A percentile compares a stretch with the other conserved stretches of the same genome.
phyloP scores from a whole-genome alignment of 768 basidiomycete species.

The Rhodotorula graminis region DNA sequence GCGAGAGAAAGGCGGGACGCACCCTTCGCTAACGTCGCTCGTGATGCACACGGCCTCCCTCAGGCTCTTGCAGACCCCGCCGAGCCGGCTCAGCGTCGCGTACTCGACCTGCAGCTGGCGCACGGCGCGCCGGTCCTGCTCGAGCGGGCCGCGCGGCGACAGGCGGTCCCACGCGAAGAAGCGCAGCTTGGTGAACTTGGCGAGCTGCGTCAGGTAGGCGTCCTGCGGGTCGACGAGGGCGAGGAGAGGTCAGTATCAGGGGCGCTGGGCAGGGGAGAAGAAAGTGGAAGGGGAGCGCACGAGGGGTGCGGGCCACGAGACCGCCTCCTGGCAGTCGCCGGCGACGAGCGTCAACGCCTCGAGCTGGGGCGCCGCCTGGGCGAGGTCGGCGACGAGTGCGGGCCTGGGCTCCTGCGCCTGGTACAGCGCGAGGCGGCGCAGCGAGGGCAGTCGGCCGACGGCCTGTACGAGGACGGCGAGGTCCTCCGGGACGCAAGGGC shows the following conservation, averaged over 20 bases:
- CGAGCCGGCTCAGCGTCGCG: conserved; percentile 5
- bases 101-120: conserved; percentile 17
- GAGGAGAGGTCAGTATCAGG: no score
- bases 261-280: no score
- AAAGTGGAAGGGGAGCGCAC: conserved; percentile 7
- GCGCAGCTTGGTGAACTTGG: conserved; percentile 2
- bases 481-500: not conserved
- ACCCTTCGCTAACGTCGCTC: conserved; percentile 28
- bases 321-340: conserved; percentile 12
- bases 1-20: not conserved
- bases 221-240: no score
- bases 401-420: conserved; percentile 23
- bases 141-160: not conserved
- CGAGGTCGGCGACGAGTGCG: conserved; percentile 16
- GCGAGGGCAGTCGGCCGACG: conserved; percentile 5
- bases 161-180: conserved; percentile 34
- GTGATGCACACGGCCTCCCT: conserved; percentile 27
- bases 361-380: not conserved
- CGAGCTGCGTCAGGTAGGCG: conserved; percentile 18
- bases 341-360: conserved; percentile 18
- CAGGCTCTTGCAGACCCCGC: not conserved
- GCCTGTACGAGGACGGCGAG: conserved; percentile 12
- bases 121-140: not conserved
- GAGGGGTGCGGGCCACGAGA: conserved; percentile 12
- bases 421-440: conserved; percentile 29